Percentiles rank a stretch among this genome's conserved stretches.
Conservation (phyloP, 2,329 filamentous ascomycete species). For the Fusarium clavum region DNA sequence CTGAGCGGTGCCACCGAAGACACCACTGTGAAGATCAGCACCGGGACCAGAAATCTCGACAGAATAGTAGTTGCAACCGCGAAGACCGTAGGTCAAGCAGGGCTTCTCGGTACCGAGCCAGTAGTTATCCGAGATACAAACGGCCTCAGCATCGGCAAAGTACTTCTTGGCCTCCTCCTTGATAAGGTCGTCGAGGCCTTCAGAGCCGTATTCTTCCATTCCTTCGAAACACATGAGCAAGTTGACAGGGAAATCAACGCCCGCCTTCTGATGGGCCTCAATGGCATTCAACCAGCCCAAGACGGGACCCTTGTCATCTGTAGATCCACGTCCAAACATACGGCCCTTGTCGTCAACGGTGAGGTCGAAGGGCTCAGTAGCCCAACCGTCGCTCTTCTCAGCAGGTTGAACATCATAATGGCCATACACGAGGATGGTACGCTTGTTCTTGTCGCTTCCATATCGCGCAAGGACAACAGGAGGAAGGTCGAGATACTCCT, state of each 20-base stretch:
- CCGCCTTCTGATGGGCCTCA: conserved; percentile 95
- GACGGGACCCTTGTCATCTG: conserved; percentile 97
- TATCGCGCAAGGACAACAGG: conserved; percentile 94
- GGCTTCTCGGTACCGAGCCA: conserved; percentile 99
- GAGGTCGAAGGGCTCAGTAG: conserved; percentile 91
- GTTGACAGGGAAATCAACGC: conserved; percentile 95
- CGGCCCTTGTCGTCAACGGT: conserved; percentile 88
- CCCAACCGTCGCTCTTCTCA: conserved; percentile 92
- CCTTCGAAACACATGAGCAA: conserved; percentile 99
- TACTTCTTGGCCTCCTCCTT: conserved; percentile 89
- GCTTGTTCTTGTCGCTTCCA: conserved; percentile 90
- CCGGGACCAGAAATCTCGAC: conserved; percentile 90
- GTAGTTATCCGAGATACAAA: conserved; percentile 99
- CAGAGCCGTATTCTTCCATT: conserved; percentile 99
- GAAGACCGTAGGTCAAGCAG: conserved; percentile 95
- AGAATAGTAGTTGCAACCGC: conserved; percentile 98
- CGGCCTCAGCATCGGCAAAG: conserved; percentile 94
- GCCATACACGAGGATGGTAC: conserved; percentile 95
- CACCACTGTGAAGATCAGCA: conserved; percentile 94
- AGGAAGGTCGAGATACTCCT: conserved; percentile 89
- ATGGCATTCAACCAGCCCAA: conserved; percentile 98
- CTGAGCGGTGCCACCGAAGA: conserved; percentile 95
- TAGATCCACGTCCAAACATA: conserved; percentile 96
- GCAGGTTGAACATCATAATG: conserved; percentile 99
- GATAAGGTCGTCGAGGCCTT: conserved; percentile 96